phyloP scores from a whole-genome alignment of 345 rosid genomes.

The Mallotus nudiflorus region DNA sequence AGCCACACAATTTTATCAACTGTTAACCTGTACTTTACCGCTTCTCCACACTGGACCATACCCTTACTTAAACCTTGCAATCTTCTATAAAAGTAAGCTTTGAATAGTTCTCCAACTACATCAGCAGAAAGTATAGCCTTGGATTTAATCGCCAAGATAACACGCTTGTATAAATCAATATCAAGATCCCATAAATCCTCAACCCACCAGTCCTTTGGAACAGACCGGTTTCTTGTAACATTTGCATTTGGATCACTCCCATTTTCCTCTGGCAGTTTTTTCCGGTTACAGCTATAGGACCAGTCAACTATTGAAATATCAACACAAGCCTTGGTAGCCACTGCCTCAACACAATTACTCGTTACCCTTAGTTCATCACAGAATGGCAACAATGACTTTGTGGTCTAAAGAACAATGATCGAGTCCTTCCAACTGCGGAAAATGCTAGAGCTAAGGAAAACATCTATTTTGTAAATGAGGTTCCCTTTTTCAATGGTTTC shows the following conservation, averaged over 20 bases:
- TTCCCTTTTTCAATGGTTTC: conserved; percentile 80
- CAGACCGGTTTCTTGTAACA: conserved; percentile 45
- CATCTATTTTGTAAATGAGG: conserved; percentile 74
- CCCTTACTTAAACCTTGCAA: conserved; percentile 67
- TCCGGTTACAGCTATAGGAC: conserved; percentile 74
- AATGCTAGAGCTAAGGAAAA: conserved; percentile 71
- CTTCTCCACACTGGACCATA: conserved; percentile 48
- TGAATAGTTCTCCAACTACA: conserved; percentile 86
- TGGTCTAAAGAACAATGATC: conserved; percentile 68
- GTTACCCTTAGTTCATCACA: conserved; percentile 66
- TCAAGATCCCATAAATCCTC: conserved; percentile 87
- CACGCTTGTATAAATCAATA: conserved; percentile 60
- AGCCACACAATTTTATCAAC: conserved; percentile 62
- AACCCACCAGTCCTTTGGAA: conserved; percentile 92
- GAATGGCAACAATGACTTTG: conserved; percentile 49
- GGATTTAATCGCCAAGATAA: conserved; percentile 46
- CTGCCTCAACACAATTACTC: conserved; percentile 61
- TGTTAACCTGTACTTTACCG: conserved; percentile 44
- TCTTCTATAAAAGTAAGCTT: conserved; percentile 77
- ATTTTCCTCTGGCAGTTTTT: conserved; percentile 66
- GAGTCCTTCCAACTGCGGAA: conserved; percentile 93
- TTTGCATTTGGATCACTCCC: conserved; percentile 35
- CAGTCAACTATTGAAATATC: conserved; percentile 73
- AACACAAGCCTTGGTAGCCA: conserved; percentile 63
- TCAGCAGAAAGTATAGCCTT: conserved; percentile 48